Evolutionary conservation across 148 eudicot genomes (phyloP).

Genomic region (Cornus kousa): DNA sequence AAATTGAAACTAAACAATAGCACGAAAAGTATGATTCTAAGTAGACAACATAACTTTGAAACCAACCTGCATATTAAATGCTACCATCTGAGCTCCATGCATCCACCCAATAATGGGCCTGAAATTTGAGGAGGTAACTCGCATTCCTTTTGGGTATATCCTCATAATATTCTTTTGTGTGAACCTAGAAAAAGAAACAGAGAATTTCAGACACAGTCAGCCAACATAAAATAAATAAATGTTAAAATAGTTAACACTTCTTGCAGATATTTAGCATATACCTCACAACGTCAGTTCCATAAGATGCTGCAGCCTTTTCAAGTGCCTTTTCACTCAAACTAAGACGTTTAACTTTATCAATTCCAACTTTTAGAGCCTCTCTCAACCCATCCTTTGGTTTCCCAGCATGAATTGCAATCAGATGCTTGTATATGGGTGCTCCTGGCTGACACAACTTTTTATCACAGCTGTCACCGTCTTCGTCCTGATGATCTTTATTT

Average conservation of each 20-base stretch:
- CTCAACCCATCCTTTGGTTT: constrained; percentile 58
- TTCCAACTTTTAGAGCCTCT: constrained; percentile 41
- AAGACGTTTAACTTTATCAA: constrained; percentile 66
- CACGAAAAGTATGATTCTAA: too few species aligned
- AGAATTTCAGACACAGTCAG: neutral
- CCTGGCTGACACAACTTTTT: constrained; percentile 23
- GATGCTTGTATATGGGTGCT: constrained; percentile 51
- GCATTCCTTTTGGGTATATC: constrained; percentile 74
- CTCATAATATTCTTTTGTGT: constrained; percentile 63
- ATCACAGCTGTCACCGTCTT: constrained; percentile 37
- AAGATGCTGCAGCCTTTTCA: constrained; percentile 45
- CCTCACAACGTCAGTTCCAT: constrained; percentile 69
- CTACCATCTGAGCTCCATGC: constrained; percentile 87
- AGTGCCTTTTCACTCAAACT: constrained; percentile 76
- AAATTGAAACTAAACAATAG: too few species aligned
- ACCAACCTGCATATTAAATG: constrained; percentile 78
- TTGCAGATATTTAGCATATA: constrained; percentile 5
- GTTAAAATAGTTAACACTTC: neutral
- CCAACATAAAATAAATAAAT: neutral
- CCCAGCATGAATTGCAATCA: constrained; percentile 75
- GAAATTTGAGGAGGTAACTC: constrained; percentile 70
- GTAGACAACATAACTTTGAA: neutral
- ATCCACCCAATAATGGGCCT: constrained; percentile 64
- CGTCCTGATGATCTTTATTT: constrained; percentile 32
- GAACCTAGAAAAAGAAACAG: constrained; percentile 37